Conservation (phyloP, 1,284 basidiomycete genomes). For the Irpex lacteus region DNA sequence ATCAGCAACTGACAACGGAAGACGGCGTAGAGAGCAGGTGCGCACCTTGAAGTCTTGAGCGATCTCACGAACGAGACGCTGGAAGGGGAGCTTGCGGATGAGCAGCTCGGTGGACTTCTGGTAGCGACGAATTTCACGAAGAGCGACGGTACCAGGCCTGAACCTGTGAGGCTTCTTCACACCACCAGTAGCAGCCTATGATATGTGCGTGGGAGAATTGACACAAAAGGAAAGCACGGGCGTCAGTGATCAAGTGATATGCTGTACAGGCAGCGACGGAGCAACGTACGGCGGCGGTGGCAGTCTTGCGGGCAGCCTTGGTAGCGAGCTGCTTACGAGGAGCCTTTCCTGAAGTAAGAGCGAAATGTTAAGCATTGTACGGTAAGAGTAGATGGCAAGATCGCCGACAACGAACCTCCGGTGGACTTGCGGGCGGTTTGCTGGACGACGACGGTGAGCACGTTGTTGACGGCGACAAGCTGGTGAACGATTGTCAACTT, state of each 20-base stretch:
- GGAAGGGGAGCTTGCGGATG: constrained; percentile 96
- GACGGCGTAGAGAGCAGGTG: constrained; percentile 6
- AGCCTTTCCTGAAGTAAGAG: constrained; percentile 60
- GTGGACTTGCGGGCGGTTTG: constrained; percentile 85
- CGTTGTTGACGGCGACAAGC: constrained; percentile 23
- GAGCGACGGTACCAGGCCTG: constrained; percentile 97
- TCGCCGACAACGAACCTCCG: constrained; percentile 53
- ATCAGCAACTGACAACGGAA: background rate
- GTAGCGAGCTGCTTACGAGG: constrained; percentile 90
- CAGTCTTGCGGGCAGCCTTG: constrained; percentile 86
- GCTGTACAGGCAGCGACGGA: constrained; percentile 8
- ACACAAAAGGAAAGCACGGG: constrained; percentile 9
- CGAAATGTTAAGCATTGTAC: constrained; percentile 16
- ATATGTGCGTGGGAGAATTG: background rate
- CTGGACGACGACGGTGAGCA: constrained; percentile 39
- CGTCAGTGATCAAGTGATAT: constrained; percentile 18
- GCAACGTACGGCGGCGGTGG: constrained; percentile 57
- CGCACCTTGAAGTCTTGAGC: constrained; percentile 94
- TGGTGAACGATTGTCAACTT: constrained; percentile 19
- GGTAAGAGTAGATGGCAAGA: constrained; percentile 11
- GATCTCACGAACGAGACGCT: constrained; percentile 94
- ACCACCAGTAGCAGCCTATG: constrained; percentile 83
- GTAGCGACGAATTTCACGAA: constrained; percentile 97
- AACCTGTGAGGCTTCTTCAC: constrained; percentile 98
- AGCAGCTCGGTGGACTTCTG: constrained; percentile 96